These are phyloP conservation scores for Erigeron philadelphicus DNA, from an alignment of 140 eudicot genomes.

Conservation along the genomic window DNA sequence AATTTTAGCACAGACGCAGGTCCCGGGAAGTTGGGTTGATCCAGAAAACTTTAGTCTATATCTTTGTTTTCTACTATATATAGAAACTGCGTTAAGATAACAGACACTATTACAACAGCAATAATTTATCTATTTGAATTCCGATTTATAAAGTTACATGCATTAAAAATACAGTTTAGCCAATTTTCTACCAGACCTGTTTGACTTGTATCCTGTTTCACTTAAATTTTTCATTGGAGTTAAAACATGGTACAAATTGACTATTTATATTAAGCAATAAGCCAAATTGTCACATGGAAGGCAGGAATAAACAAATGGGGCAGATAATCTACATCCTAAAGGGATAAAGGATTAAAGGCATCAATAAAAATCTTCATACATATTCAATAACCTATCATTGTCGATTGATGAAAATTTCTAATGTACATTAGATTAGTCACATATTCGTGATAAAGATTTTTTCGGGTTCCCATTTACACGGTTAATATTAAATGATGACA, in stretches of 20 bases:
- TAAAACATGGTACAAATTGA: not conserved
- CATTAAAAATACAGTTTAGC: not conserved
- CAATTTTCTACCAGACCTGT: too few species aligned
- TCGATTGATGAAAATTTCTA: not conserved
- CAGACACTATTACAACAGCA: too few species aligned
- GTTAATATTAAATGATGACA: conserved; percentile 13
- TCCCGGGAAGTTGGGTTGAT: too few species aligned
- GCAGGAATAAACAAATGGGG: not conserved
- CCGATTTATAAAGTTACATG: not conserved
- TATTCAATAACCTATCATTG: too few species aligned
- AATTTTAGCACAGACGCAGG: too few species aligned
- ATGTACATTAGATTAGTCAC: conserved; percentile 11
- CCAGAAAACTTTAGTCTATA: too few species aligned
- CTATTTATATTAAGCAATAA: not conserved
- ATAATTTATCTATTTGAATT: too few species aligned
- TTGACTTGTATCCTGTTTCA: too few species aligned
- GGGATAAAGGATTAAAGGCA: not conserved
- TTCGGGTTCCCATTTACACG: conserved; percentile 12
- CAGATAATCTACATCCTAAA: not conserved
- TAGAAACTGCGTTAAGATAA: too few species aligned
- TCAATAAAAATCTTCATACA: not conserved
- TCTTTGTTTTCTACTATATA: too few species aligned
- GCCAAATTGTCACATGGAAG: not conserved
- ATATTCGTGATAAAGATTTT: not conserved
- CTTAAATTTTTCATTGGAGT: not conserved